Conservation (phyloP, 192 early-diverging fungal species). For the Dissophora ornata region DNA sequence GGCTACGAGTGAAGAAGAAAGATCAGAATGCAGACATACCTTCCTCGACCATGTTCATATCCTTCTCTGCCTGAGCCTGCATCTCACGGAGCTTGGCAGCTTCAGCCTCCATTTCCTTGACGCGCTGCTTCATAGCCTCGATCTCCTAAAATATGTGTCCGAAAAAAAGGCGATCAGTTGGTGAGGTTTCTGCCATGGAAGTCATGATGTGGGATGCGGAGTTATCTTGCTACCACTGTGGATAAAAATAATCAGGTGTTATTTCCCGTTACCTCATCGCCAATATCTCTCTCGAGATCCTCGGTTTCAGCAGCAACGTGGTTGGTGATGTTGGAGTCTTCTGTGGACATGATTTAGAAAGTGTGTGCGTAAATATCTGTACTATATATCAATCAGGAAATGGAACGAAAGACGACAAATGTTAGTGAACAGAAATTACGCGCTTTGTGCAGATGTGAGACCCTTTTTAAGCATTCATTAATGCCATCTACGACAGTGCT, state of each 20-base stretch:
- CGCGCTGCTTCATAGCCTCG: constrained; percentile 81
- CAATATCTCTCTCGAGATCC: constrained; percentile 38
- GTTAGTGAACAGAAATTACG: too few species aligned
- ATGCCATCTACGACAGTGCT: too few species aligned
- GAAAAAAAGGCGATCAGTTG: not conserved
- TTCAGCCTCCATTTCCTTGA: constrained; percentile 86
- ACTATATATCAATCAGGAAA: too few species aligned
- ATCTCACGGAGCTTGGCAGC: constrained; percentile 82
- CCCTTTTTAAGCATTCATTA: too few species aligned
- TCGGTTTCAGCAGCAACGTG: constrained; percentile 23
- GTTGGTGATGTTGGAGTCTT: constrained; percentile 15
- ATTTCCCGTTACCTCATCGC: constrained; percentile 28
- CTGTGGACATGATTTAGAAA: constrained; percentile 33
- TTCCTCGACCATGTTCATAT: constrained; percentile 69
- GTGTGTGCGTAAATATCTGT: too few species aligned
- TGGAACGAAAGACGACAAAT: too few species aligned
- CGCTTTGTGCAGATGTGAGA: too few species aligned
- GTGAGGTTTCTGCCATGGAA: too few species aligned
- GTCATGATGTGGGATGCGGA: too few species aligned
- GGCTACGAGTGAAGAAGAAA: not conserved
- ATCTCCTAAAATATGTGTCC: constrained; percentile 69
- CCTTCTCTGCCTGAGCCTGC: constrained; percentile 82
- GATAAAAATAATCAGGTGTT: too few species aligned
- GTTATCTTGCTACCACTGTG: too few species aligned
- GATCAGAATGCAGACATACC: constrained; percentile 41